These are phyloP conservation scores for Fraxinus platypoda DNA, from an alignment of 305 asterid species.

Conservation along the genomic window DNA sequence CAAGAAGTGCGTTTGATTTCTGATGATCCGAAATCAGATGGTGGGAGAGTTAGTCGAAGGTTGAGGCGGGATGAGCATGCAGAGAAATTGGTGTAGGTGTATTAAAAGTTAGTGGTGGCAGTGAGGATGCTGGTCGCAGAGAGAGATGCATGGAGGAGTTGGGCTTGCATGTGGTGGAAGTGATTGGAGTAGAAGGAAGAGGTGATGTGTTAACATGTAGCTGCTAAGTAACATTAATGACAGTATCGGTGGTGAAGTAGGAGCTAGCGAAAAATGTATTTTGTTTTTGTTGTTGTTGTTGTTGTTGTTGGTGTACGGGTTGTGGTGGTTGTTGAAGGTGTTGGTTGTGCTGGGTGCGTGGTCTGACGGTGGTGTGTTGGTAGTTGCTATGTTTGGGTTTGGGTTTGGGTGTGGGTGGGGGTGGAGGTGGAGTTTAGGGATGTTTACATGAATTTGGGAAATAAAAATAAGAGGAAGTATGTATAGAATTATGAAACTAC, in stretches of 20 bases:
- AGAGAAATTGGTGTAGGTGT: neutral
- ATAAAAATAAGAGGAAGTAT: neutral
- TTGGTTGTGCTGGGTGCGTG: neutral
- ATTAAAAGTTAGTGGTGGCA: neutral
- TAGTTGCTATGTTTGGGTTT: too few species aligned
- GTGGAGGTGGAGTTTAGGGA: neutral
- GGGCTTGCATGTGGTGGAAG: too few species aligned
- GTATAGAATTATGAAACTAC: neutral
- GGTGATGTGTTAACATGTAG: too few species aligned
- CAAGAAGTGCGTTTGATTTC: neutral
- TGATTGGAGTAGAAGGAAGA: too few species aligned
- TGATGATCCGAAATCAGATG: neutral
- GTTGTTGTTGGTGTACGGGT: too few species aligned
- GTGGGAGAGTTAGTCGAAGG: neutral
- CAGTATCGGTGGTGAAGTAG: neutral
- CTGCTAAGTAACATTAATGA: too few species aligned
- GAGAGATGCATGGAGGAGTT: neutral
- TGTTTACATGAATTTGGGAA: neutral
- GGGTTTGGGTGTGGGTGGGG: too few species aligned
- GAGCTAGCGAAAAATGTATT: neutral
- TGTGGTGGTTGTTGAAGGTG: neutral
- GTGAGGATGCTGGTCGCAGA: neutral
- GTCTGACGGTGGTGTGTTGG: too few species aligned
- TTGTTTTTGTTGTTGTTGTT: too few species aligned
- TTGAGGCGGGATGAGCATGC: neutral